These are phyloP conservation scores for Ailanthus altissimus DNA, from an alignment of 345 rosid genomes.

Conservation along the genomic window DNA sequence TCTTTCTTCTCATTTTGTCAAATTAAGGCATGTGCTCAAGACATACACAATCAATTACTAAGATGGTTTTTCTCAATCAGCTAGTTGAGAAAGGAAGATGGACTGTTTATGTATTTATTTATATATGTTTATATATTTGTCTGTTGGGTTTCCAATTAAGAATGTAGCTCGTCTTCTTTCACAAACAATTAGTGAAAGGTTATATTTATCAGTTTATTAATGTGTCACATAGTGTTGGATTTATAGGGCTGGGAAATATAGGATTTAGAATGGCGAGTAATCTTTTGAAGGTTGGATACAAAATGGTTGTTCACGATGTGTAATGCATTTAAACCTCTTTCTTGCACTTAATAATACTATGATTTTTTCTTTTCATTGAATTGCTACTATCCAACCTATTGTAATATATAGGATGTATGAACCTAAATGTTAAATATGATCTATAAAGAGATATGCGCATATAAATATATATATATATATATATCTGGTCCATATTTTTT, in stretches of 20 bases:
- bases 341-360: background rate
- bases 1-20: background rate
- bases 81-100: background rate
- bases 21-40: background rate
- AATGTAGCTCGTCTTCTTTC: background rate
- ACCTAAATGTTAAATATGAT: background rate
- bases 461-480: too few relatives aligned
- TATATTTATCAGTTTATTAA: background rate
- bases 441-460: background rate
- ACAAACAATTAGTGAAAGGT: background rate
- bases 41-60: background rate
- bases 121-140: background rate
- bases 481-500: background rate
- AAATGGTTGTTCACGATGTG: slow-evolving; percentile 75
- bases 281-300: slow-evolving; percentile 80
- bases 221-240: slow-evolving; percentile 72
- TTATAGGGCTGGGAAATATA: slow-evolving; percentile 97
- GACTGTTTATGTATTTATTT: background rate
- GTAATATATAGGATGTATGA: background rate
- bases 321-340: slow-evolving; percentile 38
- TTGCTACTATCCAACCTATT: background rate
- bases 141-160: background rate
- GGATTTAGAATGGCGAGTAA: slow-evolving; percentile 92
- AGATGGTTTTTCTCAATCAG: background rate
- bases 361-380: background rate